Evolutionary conservation across 2,329 filamentous ascomycete species (phyloP).

Genomic region (Xylaria sp.): DNA sequence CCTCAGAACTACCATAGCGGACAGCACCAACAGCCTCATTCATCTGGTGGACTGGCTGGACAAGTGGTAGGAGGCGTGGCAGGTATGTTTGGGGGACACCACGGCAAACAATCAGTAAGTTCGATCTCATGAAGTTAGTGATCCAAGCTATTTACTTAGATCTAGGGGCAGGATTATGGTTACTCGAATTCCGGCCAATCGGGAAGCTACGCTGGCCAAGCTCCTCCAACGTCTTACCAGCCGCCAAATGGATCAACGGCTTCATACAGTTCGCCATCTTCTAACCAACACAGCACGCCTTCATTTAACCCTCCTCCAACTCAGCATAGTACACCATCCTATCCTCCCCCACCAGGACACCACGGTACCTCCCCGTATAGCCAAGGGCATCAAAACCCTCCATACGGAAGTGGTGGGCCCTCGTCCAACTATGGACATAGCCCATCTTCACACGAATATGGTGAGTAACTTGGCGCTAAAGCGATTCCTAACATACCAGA

Average conservation of each 20-base stretch:
- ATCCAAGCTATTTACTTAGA: constrained; percentile 26
- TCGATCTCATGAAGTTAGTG: neutral
- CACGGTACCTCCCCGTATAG: constrained; percentile 39
- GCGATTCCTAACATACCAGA: neutral
- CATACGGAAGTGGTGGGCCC: constrained; percentile 41
- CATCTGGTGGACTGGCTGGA: constrained; percentile 63
- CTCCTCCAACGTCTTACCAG: constrained; percentile 72
- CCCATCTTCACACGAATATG: constrained; percentile 47
- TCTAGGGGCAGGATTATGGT: constrained; percentile 68
- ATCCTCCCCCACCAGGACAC: constrained; percentile 39
- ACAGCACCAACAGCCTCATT: constrained; percentile 49
- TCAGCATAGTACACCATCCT: constrained; percentile 45
- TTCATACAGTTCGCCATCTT: constrained; percentile 48
- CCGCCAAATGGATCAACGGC: constrained; percentile 49
- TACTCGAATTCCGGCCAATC: constrained; percentile 68
- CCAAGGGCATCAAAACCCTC: constrained; percentile 43
- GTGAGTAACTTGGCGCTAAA: constrained; percentile 41
- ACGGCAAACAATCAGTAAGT: constrained; percentile 55
- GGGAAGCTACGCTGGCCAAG: constrained; percentile 70
- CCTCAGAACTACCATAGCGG: constrained; percentile 49
- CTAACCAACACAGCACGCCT: constrained; percentile 45
- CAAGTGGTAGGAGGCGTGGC: constrained; percentile 66
- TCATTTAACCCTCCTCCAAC: constrained; percentile 40
- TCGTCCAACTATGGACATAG: constrained; percentile 48
- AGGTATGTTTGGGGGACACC: constrained; percentile 63